A percentile compares a stretch with the other conserved stretches of the same genome.
Conservation (phyloP, 208 protist genomes). For the Entamoeba nuttalli region DNA sequence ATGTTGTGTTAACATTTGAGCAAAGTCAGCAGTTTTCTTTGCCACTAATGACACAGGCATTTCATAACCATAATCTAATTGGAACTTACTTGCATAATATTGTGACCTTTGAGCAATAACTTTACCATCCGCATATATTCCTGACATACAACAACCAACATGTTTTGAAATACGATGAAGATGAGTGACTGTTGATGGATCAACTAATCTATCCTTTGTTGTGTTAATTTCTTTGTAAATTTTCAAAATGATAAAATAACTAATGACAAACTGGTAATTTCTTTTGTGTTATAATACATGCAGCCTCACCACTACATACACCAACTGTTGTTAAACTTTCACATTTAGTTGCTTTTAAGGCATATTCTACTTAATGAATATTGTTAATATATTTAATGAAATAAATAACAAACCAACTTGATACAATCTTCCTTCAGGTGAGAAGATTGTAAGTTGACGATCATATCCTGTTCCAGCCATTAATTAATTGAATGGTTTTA, state of each 20-base stretch:
- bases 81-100: background rate
- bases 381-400: background rate
- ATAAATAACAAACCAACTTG: background rate
- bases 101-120: background rate
- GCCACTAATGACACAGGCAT: background rate
- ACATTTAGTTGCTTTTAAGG: background rate
- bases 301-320: background rate
- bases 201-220: background rate
- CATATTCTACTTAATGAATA: background rate
- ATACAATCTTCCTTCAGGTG: background rate
- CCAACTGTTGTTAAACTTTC: background rate
- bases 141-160: background rate
- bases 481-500: background rate
- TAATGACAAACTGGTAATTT: background rate
- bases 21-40: background rate
- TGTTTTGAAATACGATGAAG: background rate
- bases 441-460: background rate
- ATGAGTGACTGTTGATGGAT: background rate
- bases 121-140: background rate
- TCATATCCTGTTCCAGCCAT: background rate
- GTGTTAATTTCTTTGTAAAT: too few species aligned
- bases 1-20: constrained; percentile 10
- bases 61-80: background rate
- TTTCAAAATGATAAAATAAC: background rate
- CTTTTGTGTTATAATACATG: background rate